Percentiles rank a stretch among this genome's conserved stretches.
Evolutionary conservation across 495 filamentous ascomycete genomes (phyloP).

Genomic region (Sordaria brevicollis): DNA sequence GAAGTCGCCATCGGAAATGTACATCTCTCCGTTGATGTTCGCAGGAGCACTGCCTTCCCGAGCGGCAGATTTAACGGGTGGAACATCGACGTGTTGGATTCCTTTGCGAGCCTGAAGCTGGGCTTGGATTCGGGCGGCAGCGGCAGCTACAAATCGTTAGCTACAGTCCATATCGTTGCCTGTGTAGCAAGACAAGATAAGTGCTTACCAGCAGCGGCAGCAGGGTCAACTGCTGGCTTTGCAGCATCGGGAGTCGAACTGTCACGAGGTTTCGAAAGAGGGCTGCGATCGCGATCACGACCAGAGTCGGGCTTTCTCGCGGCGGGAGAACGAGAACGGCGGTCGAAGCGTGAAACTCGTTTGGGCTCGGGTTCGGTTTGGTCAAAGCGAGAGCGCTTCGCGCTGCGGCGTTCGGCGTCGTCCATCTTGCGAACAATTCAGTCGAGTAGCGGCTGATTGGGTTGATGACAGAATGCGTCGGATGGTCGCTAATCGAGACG

Average conservation of each 20-base stretch:
- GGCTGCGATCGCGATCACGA: slow-evolving; percentile 78
- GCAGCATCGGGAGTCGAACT: slow-evolving; percentile 32
- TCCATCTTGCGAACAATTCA: slow-evolving; percentile 43
- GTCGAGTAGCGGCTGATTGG: background rate
- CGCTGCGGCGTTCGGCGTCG: slow-evolving; percentile 61
- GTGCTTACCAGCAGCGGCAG: slow-evolving; percentile 71
- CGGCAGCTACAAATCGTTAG: slow-evolving; percentile 54
- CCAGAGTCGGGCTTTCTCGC: slow-evolving; percentile 42
- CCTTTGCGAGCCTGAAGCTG: slow-evolving; percentile 86
- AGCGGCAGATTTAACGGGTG: slow-evolving; percentile 54
- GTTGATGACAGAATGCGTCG: background rate
- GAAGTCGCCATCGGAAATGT: slow-evolving; percentile 90
- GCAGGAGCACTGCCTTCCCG: slow-evolving; percentile 20
- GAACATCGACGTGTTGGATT: slow-evolving; percentile 88
- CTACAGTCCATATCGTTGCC: background rate
- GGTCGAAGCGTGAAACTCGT: slow-evolving; percentile 66
- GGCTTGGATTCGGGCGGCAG: slow-evolving; percentile 89
- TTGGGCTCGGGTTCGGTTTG: slow-evolving; percentile 71
- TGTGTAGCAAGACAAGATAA: background rate
- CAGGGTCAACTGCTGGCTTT: slow-evolving; percentile 51
- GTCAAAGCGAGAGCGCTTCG: slow-evolving; percentile 87
- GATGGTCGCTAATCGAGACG: background rate
- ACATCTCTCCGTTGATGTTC: slow-evolving; percentile 71
- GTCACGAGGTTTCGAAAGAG: slow-evolving; percentile 48
- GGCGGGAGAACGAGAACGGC: slow-evolving; percentile 75